phyloP scores from a whole-genome alignment of 768 basidiomycete species.

The Pulveroboletus sp. region DNA sequence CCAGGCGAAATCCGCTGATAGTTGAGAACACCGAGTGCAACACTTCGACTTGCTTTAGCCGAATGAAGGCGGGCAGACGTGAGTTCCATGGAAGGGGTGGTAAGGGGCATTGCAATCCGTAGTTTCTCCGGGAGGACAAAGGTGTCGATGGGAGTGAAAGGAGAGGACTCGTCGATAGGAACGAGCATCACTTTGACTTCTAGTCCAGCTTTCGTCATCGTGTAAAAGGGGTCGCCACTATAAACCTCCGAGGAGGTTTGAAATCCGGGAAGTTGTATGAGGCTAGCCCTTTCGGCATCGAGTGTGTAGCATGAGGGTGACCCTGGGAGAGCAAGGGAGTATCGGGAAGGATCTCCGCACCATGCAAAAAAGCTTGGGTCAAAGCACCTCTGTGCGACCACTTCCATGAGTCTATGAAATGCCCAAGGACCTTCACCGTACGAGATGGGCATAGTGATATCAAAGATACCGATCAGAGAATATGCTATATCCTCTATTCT shows the following conservation, averaged over 20 bases:
- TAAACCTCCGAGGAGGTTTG: neutral
- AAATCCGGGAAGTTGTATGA: slow-evolving; percentile 1
- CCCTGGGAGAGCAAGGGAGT: too few species aligned
- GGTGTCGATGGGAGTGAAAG: neutral
- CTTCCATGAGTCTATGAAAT: too few species aligned
- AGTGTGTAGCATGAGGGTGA: neutral
- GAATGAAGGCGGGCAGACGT: neutral
- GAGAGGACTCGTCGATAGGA: neutral
- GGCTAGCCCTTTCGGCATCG: neutral
- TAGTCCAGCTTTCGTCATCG: neutral
- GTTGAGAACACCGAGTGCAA: slow-evolving; percentile 2
- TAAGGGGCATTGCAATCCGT: neutral
- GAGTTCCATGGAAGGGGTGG: neutral
- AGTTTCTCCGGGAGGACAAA: neutral
- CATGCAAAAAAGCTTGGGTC: too few species aligned
- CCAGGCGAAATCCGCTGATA: neutral
- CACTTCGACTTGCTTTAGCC: neutral
- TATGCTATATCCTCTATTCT: too few species aligned
- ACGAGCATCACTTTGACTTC: neutral
- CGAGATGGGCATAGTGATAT: too few species aligned
- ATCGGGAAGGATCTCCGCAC: too few species aligned
- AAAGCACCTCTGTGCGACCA: too few species aligned
- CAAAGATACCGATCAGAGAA: too few species aligned
- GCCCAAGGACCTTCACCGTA: too few species aligned
- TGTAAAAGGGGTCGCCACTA: neutral